Evolutionary conservation across 768 basidiomycete species (phyloP), one percentile per base, ranked within the genome.

Genomic region (Daedalea quercina): DNA sequence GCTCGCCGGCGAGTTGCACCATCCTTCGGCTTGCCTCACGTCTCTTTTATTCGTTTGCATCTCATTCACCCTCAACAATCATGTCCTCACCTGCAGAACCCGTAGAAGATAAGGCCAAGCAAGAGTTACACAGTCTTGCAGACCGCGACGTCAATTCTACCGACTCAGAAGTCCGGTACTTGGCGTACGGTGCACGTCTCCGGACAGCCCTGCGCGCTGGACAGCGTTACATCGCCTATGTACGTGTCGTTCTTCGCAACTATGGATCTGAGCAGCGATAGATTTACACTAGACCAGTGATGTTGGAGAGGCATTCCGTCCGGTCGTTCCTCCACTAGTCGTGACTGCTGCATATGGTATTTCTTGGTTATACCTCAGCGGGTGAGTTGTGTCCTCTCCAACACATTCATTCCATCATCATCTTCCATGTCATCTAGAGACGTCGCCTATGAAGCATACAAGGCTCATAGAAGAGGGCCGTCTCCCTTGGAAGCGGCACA

Each of bases 291-390:
- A 87, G 85, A 88, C 86, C 41, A 87, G 86, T 69, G 88, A 90
- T 62, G 71, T 90, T 23, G 90, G 90, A 44, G 90, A 91, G 68
- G 85, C 88, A 1, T 90, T 91, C 65, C 74, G 90, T 9, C 88
- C 89, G 1, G 79, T 91, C 33, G 84, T 90, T 2, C 79, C 80
- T 34, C 84, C 90, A 1, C 76, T 76, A 65, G 55, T 86, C 15
- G 88, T 93, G 12, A 79, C 78, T 2, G 85, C 85, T 33, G 86
- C 85, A 9, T 93, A 93, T 63, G 89, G 86, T 13, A 69, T 91
- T 49, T 88, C 86, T 0, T 90, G 89, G 88, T 60, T 86, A 45
- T 93, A 93, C 68, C 77, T 92, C 41, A 74, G 75, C 15, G 87
- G 85, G 75, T 76, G 58, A 59, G 71, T 61, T 53, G 53, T 50